A percentile compares a stretch with the other conserved stretches of the same genome.
Conservation (phyloP, 257 asterid species). For the Salvia rosmarinus region DNA sequence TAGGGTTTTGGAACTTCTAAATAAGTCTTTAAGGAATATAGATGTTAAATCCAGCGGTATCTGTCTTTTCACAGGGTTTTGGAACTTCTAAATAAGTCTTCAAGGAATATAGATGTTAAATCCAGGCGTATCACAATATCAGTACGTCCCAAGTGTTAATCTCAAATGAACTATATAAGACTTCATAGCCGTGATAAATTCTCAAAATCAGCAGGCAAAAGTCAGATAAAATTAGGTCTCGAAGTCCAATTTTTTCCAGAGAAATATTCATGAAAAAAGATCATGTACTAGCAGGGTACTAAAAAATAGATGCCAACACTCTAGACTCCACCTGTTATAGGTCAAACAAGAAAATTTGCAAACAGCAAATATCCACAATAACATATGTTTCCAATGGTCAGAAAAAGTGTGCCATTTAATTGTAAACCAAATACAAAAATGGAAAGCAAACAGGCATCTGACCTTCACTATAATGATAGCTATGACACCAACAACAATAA, state of each 20-base stretch:
- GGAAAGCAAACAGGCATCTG: slow-evolving; percentile 33
- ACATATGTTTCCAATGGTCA: slow-evolving; percentile 8
- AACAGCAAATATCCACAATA: not conserved
- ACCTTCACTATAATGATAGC: slow-evolving; percentile 95
- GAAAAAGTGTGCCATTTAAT: slow-evolving; percentile 13
- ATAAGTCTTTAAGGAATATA: no score
- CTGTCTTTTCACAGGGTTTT: not conserved
- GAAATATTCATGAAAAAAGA: not conserved
- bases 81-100: not conserved
- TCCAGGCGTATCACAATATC: not conserved
- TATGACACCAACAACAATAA: slow-evolving; percentile 88
- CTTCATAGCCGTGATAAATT: not conserved
- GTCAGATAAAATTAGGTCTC: not conserved
- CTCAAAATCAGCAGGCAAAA: slow-evolving; percentile 13
- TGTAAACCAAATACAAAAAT: slow-evolving; percentile 9
- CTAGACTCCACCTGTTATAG: not conserved
- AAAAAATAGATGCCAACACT: slow-evolving; percentile 1
- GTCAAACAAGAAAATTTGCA: slow-evolving; percentile 22
- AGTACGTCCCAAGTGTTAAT: not conserved
- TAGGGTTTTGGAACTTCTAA: no score
- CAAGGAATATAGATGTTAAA: not conserved
- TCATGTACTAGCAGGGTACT: not conserved
- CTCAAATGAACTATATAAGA: not conserved
- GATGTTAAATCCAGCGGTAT: no score
- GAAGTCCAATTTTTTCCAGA: not conserved